These are phyloP conservation scores for Hypoxylon trugodes DNA, from an alignment of 495 filamentous ascomycete genomes.

Conservation along the genomic window DNA sequence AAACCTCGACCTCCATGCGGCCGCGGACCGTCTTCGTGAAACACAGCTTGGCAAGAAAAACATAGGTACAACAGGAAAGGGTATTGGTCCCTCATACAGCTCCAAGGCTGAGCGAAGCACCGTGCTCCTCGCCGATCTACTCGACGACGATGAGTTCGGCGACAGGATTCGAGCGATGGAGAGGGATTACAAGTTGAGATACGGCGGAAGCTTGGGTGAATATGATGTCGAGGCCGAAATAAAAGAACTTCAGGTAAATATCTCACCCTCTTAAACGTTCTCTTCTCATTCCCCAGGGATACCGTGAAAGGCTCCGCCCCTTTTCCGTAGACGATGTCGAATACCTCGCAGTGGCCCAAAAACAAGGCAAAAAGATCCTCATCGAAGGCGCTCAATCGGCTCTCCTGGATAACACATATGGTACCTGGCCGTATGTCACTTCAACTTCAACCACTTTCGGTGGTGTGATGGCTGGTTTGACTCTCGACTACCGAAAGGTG, in stretches of 20 bases:
- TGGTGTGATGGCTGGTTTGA: conserved; percentile 32
- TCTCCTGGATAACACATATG: conserved; percentile 58
- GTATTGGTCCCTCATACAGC: conserved; percentile 84
- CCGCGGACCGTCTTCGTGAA: conserved; percentile 86
- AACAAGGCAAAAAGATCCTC: conserved; percentile 70
- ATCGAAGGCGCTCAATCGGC: conserved; percentile 93
- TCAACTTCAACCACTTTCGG: conserved; percentile 27
- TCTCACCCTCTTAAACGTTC: conserved; percentile 9
- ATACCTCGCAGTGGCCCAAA: conserved; percentile 64
- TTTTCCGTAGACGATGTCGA: conserved; percentile 75
- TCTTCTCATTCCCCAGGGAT: conserved; percentile 62
- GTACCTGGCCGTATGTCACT: conserved; percentile 32
- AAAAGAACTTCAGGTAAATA: conserved; percentile 33
- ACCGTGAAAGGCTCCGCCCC: conserved; percentile 70
- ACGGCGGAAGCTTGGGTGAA: conserved; percentile 69
- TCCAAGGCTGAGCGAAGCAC: conserved; percentile 81
- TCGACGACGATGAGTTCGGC: conserved; percentile 74
- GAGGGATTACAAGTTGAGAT: conserved; percentile 72
- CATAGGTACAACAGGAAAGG: conserved; percentile 67
- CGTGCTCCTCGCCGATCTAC: conserved; percentile 78
- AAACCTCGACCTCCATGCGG: conserved; percentile 82
- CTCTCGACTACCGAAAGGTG: conserved; percentile 23
- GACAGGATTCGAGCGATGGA: conserved; percentile 72
- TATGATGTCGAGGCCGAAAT: conserved; percentile 88
- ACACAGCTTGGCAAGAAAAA: conserved; percentile 67